Conservation (phyloP, 2,329 filamentous ascomycete species). For the Botrytis fabae region DNA sequence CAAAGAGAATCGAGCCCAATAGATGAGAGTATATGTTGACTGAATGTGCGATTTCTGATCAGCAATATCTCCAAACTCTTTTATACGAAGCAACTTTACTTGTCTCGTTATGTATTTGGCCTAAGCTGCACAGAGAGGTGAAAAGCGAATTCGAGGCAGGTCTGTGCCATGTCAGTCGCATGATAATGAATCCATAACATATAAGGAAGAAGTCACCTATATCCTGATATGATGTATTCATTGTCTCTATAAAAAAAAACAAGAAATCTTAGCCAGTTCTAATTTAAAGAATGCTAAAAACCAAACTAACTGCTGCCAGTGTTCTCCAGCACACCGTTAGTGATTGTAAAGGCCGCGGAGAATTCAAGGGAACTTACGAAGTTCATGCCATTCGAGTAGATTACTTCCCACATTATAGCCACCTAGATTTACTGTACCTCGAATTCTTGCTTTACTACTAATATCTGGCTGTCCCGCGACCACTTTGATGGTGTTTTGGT, state of each 20-base stretch:
- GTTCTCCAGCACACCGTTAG: neutral
- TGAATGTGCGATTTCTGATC: slow-evolving; percentile 39
- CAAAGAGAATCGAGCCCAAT: slow-evolving; percentile 45
- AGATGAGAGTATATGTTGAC: slow-evolving; percentile 49
- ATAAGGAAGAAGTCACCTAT: slow-evolving; percentile 15
- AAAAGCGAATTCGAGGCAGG: slow-evolving; percentile 24
- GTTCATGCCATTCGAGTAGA: slow-evolving; percentile 8
- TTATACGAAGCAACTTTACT: neutral
- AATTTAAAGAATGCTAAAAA: neutral
- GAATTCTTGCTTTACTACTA: neutral
- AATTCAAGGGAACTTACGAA: neutral
- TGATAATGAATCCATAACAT: neutral
- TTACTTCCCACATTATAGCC: neutral
- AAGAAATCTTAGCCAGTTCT: neutral
- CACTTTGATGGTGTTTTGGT: neutral
- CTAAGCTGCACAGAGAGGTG: slow-evolving; percentile 20
- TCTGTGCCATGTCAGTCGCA: neutral
- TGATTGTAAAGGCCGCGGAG: neutral
- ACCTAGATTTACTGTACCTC: neutral
- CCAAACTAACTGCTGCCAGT: neutral
- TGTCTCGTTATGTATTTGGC: slow-evolving; percentile 26
- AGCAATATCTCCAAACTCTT: neutral
- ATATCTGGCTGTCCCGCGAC: neutral
- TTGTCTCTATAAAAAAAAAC: slow-evolving; percentile 19
- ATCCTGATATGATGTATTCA: slow-evolving; percentile 25